Base-by-base conservation (phyloP, 2,329 filamentous ascomycete genomes). In the Penicillium sp. region DNA sequence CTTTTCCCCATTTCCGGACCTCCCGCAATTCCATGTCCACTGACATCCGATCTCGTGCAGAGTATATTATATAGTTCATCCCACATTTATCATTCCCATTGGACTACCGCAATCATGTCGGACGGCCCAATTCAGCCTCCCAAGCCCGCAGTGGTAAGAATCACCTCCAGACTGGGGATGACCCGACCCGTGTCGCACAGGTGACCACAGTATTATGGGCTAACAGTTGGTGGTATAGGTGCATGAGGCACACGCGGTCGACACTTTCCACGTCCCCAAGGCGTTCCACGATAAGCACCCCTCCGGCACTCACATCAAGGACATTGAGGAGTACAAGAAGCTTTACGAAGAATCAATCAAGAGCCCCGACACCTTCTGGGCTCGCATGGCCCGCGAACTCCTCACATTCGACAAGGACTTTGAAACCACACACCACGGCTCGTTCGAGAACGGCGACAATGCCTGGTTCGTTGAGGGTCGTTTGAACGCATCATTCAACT, bases 401-500 rank as follows among this genome's bases (percentile, higher is more conserved):
- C 84, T 99, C 66, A 87, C 89, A 49, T 99, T 94, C 89, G 87
- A 91, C 64, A 84, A 84, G 64, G 93, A 97, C 72, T 99, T 99
- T 78, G 80, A 96, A 75, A 97, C 92, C 13, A 92, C 95, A 51
- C 86, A 86, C 74, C 84, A 82, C 57, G 94, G 94, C 59, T 86
- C 85, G 31, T 84, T 99, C 55, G 74, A 74, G 51, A 81, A 89
- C 61, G 94, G 94, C 66, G 92, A 99, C 79, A 88, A 83, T 70
- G 89, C 92, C 61, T 99, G 94, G 93, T 99, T 97, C 73, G 78
- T 92, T 59, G 94, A 97, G 79, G 94, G 94, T 64, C 85, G 88
- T 68, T 82, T 99, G 71, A 99, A 99, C 70, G 94, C 94, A 61
- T 94, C 90, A 29, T 97, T 92, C 85, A 99, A 99, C 81, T 96